Evolutionary conservation across 345 rosid species (phyloP).

Genomic region (Heritiera littoralis): DNA sequence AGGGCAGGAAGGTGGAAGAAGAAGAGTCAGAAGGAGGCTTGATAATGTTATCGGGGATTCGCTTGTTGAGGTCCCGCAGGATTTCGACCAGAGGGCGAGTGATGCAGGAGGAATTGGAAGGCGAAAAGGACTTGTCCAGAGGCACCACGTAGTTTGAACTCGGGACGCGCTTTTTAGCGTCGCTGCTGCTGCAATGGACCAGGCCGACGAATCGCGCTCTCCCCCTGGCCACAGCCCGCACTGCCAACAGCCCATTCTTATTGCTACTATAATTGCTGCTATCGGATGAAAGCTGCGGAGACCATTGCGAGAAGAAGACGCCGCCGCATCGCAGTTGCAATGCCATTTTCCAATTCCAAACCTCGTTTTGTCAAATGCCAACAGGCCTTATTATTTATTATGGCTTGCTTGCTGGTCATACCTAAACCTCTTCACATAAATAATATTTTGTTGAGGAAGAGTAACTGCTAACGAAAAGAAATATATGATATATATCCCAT

Average conservation of each 20-base stretch:
- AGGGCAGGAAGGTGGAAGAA: conserved; percentile 63
- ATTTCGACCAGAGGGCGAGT: conserved; percentile 93
- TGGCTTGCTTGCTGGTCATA: neutral
- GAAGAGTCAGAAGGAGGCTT: conserved; percentile 35
- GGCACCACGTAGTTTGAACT: conserved; percentile 96
- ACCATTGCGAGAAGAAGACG: neutral
- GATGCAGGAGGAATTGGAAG: conserved; percentile 65
- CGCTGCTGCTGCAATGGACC: conserved; percentile 30
- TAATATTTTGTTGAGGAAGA: no score
- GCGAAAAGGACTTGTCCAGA: conserved; percentile 64
- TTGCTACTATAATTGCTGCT: neutral
- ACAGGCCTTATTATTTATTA: neutral
- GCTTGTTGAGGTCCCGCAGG: conserved; percentile 93
- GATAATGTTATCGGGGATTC: conserved; percentile 85
- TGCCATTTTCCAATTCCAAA: conserved; percentile 12
- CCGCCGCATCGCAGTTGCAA: neutral
- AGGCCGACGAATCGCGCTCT: conserved; percentile 21
- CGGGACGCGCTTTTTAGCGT: conserved; percentile 57
- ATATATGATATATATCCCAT: no score
- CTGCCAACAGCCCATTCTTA: neutral
- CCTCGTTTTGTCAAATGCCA: neutral
- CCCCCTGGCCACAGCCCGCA: neutral
- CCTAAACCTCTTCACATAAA: neutral
- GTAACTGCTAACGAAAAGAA: no score
- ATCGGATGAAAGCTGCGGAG: neutral